These are phyloP conservation scores for Begonia masoniana DNA, from an alignment of 306 rosid species.

Conservation along the genomic window DNA sequence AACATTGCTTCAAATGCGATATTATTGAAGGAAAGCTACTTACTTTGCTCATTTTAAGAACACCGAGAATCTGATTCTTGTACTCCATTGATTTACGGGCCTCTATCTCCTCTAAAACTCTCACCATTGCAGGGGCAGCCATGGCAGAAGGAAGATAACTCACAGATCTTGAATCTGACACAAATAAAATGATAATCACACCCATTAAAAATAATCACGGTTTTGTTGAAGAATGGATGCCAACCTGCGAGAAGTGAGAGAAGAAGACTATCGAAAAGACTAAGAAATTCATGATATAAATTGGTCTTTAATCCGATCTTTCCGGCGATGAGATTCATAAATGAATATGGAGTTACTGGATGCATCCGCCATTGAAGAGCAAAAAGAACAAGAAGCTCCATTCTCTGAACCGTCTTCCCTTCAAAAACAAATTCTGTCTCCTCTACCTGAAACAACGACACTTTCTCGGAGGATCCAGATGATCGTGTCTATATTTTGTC, in stretches of 20 bases:
- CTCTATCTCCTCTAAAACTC: slow-evolving; percentile 46
- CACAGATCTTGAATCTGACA: slow-evolving; percentile 48
- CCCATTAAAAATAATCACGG: slow-evolving; percentile 1
- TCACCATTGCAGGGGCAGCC: slow-evolving; percentile 60
- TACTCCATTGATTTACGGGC: slow-evolving; percentile 28
- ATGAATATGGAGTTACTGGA: slow-evolving; percentile 55
- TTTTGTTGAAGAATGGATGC: not conserved
- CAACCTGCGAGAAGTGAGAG: slow-evolving; percentile 45
- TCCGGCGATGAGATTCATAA: slow-evolving; percentile 47
- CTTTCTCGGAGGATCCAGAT: not conserved
- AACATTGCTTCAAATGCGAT: too few species aligned
- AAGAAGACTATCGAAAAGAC: slow-evolving; percentile 43
- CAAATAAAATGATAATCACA: not conserved
- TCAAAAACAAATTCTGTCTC: slow-evolving; percentile 38
- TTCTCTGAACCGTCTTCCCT: slow-evolving; percentile 54
- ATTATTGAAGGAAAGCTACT: too few species aligned
- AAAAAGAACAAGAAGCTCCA: slow-evolving; percentile 50
- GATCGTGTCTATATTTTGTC: not conserved
- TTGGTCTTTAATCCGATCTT: slow-evolving; percentile 44
- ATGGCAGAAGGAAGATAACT: slow-evolving; percentile 52
- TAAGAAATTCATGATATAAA: slow-evolving; percentile 51
- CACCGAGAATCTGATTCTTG: too few species aligned
- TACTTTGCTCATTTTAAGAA: too few species aligned
- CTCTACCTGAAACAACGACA: slow-evolving; percentile 33
- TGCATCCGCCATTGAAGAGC: slow-evolving; percentile 71